phyloP scores from a whole-genome alignment of 2,329 filamentous ascomycete species.

The Venturia carpophila region DNA sequence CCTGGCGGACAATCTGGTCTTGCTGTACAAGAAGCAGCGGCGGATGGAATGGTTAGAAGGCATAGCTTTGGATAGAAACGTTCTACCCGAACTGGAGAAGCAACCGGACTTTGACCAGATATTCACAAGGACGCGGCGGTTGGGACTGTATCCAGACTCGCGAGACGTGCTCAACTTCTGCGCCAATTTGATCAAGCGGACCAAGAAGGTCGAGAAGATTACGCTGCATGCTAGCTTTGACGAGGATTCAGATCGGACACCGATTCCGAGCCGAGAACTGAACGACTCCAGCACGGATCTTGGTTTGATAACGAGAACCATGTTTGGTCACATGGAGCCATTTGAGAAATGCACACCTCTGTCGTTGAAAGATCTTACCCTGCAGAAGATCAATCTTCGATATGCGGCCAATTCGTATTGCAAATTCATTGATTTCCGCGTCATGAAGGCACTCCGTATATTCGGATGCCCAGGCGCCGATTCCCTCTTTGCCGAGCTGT shows the following conservation, averaged over 20 bases:
- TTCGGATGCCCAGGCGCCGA: constrained; percentile 41
- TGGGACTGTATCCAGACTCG: constrained; percentile 42
- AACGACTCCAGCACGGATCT: constrained; percentile 41
- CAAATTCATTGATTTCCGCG: constrained; percentile 39
- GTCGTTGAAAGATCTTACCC: constrained; percentile 36
- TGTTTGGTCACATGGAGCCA: constrained; percentile 41
- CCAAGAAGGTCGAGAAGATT: constrained; percentile 38
- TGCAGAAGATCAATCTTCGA: constrained; percentile 40
- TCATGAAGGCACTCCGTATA: constrained; percentile 36
- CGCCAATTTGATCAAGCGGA: constrained; percentile 36
- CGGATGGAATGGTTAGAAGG: constrained; percentile 42
- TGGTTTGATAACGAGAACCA: constrained; percentile 38
- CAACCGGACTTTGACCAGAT: constrained; percentile 33
- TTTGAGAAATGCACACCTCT: constrained; percentile 41
- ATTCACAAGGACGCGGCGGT: constrained; percentile 36
- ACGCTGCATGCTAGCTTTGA: constrained; percentile 42
- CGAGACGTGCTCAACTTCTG: constrained; percentile 38
- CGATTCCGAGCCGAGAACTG: constrained; percentile 34
- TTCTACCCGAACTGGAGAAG: constrained; percentile 37
- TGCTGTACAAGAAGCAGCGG: constrained; percentile 43
- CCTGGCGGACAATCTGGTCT: constrained; percentile 39
- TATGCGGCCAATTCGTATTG: constrained; percentile 43
- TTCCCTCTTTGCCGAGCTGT: constrained; percentile 39
- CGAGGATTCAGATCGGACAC: constrained; percentile 26
- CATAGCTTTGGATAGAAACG: constrained; percentile 37